These are phyloP conservation scores for Gynostemma pentaphyllum DNA, from an alignment of 306 rosid species.

Conservation along the genomic window DNA sequence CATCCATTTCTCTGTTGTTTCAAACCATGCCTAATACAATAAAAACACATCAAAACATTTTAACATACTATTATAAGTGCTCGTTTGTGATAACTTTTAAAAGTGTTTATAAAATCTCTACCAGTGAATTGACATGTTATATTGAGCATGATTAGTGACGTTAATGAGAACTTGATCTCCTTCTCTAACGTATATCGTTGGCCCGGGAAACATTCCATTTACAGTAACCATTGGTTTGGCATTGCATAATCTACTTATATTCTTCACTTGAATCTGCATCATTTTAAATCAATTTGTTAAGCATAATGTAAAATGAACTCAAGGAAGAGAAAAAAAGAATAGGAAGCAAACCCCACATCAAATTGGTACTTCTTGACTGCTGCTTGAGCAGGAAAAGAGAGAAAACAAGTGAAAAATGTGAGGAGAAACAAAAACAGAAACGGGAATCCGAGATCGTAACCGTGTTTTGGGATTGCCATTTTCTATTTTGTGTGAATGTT, in stretches of 20 bases:
- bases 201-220: constrained; percentile 15
- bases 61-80: too few relatives aligned
- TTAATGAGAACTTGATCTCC: constrained; percentile 13
- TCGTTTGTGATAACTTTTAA: too few relatives aligned
- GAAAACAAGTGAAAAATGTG: not conserved
- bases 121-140: constrained; percentile 21
- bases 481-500: too few relatives aligned
- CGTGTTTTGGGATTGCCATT: constrained; percentile 1
- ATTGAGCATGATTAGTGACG: constrained; percentile 19
- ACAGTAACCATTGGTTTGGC: constrained; percentile 18
- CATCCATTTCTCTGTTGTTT: constrained; percentile 24
- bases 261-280: constrained; percentile 20
- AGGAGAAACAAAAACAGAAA: constrained; percentile 6
- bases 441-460: constrained; percentile 3
- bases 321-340: not conserved
- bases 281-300: not conserved
- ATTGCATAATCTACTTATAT: constrained; percentile 21
- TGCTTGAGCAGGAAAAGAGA: not conserved
- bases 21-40: constrained; percentile 20
- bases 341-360: not conserved
- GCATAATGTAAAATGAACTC: too few relatives aligned
- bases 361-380: constrained; percentile 6
- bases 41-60: not conserved
- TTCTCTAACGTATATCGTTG: constrained; percentile 17
- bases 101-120: not conserved